Base-by-base conservation (phyloP, 371 early-diverging fungal genomes). In the Mucor saturninus region DNA sequence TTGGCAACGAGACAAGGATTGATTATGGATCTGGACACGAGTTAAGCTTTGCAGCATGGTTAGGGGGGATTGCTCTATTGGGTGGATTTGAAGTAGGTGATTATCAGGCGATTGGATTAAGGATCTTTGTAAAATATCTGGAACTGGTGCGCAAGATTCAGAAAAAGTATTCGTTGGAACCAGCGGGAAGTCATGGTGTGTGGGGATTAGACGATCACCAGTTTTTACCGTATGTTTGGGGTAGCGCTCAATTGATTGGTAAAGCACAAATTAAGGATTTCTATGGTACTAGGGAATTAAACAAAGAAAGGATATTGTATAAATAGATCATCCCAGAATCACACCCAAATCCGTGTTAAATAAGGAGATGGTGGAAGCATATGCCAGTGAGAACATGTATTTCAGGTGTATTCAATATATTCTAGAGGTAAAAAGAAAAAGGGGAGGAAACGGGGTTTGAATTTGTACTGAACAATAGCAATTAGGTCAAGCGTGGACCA, bases 1-100 rank as follows among this genome's bases (percentile, higher is more conserved):
- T 99, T 87, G 99, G 99, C 28, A 93, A 98, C 71, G 80, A 83
- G 5, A 91, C 89, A 4, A 88, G 99, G 43, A 93, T 99, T 35
- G 99, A 99, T 77, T 99, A 99, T 81, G 99, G 99, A n/a, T 96
- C 96, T 28, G 99, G 99, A 0, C 99, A 99, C 70, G 99, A 99
- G 81, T 81, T 97, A 14, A 91, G 91, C 55, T 99, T 99, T 73
- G 74, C 94, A n/a, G 90, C 93, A 6, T 99, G 93, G 84, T 77
- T 99, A 28, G 79, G 86, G 49, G 92, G 91, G 49, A 76, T 96
- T 29, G 79, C 86, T 37, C 76, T 89, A 64, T 71, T 95, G 40
- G 89, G 85, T 30, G 76, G 88, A 11, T 67, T 94, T 40, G 51
- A 66, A 35, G 50, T 65, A 15, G 67, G 73, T 3, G 96, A 96